Evolutionary conservation across 176 grass and related monocot species (phyloP).

Genomic region (Eremochloa ophiuroides): DNA sequence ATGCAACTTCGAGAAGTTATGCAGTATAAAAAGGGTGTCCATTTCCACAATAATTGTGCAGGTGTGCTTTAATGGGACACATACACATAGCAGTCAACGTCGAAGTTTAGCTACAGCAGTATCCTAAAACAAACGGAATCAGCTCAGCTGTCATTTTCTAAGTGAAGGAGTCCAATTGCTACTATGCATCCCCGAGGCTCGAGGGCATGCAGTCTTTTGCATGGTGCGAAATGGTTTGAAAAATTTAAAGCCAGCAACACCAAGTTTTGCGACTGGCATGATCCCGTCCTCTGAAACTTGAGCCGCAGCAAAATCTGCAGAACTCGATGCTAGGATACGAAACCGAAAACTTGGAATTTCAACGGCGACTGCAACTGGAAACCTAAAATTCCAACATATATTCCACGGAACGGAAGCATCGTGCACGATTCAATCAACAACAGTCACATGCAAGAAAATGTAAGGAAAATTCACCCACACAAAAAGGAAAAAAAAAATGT

Average conservation of each 20-base stretch:
- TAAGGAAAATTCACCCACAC: background rate
- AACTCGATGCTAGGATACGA: background rate
- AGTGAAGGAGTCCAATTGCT: background rate
- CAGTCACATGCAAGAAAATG: background rate
- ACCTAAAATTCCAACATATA: background rate
- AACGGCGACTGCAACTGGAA: background rate
- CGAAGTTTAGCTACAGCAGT: background rate
- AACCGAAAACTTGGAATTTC: background rate
- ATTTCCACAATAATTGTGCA: background rate
- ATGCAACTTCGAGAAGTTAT: background rate
- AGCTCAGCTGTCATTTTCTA: background rate
- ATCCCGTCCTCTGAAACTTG: background rate
- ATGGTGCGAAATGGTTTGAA: background rate
- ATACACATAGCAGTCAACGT: background rate
- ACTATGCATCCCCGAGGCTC: background rate
- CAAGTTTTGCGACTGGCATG: background rate
- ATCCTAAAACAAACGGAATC: constrained; percentile 1
- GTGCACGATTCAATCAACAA: constrained; percentile 35
- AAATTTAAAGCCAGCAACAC: no score
- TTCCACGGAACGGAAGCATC: background rate
- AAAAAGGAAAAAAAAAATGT: background rate
- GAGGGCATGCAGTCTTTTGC: background rate
- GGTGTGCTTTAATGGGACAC: background rate
- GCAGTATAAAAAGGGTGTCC: background rate
- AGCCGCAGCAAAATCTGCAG: background rate